Evolutionary conservation across 306 rosid genomes (phyloP), one percentile per base, ranked within the genome.

Genomic region (Begonia loranthoides): DNA sequence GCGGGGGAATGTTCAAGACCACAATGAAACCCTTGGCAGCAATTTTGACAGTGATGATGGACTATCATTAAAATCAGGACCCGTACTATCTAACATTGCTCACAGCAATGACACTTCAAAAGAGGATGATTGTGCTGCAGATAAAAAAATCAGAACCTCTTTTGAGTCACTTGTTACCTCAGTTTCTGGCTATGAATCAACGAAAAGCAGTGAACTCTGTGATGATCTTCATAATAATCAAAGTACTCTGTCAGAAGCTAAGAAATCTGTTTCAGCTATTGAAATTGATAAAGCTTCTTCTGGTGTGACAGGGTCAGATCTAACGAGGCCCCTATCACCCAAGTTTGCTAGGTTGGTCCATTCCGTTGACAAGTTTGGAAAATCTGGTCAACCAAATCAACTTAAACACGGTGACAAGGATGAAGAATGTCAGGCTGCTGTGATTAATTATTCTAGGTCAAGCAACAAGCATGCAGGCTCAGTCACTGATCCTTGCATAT

Each of bases 331-430:
- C 56, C 50, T 82, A 45, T 85, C 88, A 12, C 99, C 99, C 15
- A 83, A 78, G 72, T 90, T 86, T 76, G 94, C 84, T 56, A 74
- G 73, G 50, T 69, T 83, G 73, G 80, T 76, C 57, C 72, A 70
- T 61, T 76, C 95, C 54, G 61, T 71, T 28, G 36, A 28, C 3
- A 28, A 28, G 36, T 28, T 28, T 28, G 36, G 36, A 28, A 28
- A 28, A 28, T 28, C 36, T 28, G 36, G 9, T 28, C 36, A 28
- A 7, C 8, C 36, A 28, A 28, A 28, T 28, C 36, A 28, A 28
- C 6, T 28, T 28, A 28, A 28, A 28, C 36, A 28, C 0, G 36
- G 9, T 28, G 36, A 28, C 5, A 28, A 28, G 9, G 36, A 28
- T 28, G 36, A 28, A 28, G 36, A 28, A 28, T 7, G 36, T 28